Conservation (phyloP, 352 stramenopile genomes). For the Phytophthora syringae region DNA sequence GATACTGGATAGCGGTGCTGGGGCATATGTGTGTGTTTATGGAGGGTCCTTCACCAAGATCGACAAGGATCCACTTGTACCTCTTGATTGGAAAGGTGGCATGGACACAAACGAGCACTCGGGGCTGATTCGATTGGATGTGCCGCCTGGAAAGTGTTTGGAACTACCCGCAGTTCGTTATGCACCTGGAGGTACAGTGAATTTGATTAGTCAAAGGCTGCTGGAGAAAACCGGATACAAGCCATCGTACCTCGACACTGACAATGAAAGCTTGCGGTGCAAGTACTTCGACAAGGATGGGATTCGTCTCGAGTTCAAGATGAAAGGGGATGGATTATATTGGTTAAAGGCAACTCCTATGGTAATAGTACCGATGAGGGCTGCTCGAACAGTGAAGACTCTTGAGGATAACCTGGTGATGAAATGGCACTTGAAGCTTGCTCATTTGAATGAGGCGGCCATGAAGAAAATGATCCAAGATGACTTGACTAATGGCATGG, state of each 20-base stretch:
- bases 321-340: background rate
- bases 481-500: background rate
- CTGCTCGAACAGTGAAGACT: too few species aligned
- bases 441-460: background rate
- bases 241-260: background rate
- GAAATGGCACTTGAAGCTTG: constrained; percentile 8
- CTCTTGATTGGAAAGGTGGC: constrained; percentile 8
- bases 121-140: background rate
- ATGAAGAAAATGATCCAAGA: background rate
- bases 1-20: constrained; percentile 15
- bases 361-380: too few species aligned
- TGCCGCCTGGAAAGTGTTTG: background rate
- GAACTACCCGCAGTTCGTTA: background rate
- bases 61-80: background rate
- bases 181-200: background rate
- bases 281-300: constrained; percentile 1
- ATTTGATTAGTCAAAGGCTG: constrained; percentile 1
- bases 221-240: background rate
- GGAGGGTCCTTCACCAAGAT: constrained; percentile 7
- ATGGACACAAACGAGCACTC: constrained; percentile 1
- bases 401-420: background rate
- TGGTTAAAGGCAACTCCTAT: background rate
- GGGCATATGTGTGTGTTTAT: constrained; percentile 11
- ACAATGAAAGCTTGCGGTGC: background rate
- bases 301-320: background rate